Conservation (phyloP, 257 asterid genomes). For the Nicotiana paniculata region DNA sequence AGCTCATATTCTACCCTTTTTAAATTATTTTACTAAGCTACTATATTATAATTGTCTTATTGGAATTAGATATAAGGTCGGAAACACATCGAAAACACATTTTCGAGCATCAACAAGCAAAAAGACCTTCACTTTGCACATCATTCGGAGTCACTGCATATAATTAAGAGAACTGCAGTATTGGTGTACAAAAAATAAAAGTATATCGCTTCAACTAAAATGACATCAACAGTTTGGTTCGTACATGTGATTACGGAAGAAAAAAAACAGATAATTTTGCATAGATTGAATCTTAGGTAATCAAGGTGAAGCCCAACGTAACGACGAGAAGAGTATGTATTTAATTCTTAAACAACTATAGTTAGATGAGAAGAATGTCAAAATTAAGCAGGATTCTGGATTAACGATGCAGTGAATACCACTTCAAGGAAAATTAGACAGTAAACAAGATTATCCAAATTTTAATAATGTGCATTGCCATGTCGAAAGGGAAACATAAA, state of each 20-base stretch:
- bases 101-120: too few relatives aligned
- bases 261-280: neutral
- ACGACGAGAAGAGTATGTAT: conserved; percentile 6
- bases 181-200: too few relatives aligned
- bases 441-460: neutral
- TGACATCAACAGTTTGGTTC: neutral
- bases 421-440: neutral
- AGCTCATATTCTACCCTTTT: too few relatives aligned
- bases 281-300: conserved; percentile 18
- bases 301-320: conserved; percentile 32
- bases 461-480: conserved; percentile 14
- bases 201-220: neutral
- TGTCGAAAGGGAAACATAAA: conserved; percentile 41
- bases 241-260: neutral
- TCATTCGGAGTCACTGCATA: too few relatives aligned
- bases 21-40: too few relatives aligned
- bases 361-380: conserved; percentile 21
- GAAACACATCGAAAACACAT: too few relatives aligned
- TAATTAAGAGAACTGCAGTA: too few relatives aligned
- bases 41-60: too few relatives aligned
- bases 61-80: too few relatives aligned
- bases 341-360: conserved; percentile 22
- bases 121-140: too few relatives aligned
- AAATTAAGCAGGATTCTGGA: conserved; percentile 44
- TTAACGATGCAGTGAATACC: conserved; percentile 32